Percentiles rank a stretch among this genome's conserved stretches.
Evolutionary conservation across 257 asterid genomes (phyloP).

Genomic region (Apocynum venetum): DNA sequence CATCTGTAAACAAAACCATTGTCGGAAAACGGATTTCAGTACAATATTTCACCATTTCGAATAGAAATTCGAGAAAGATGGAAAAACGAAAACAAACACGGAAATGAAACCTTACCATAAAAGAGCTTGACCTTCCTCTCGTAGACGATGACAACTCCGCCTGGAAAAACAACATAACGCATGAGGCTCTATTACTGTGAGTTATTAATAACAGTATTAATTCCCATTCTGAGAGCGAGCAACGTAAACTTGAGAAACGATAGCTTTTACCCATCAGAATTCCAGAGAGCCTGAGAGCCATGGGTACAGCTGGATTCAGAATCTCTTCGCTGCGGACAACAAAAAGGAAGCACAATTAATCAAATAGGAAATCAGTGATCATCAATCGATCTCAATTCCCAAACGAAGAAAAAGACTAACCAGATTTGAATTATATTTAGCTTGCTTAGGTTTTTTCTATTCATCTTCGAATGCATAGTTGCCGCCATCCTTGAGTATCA

Average conservation of each 20-base stretch:
- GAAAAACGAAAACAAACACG: neutral
- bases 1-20: conserved; percentile 52
- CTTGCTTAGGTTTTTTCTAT: conserved; percentile 61
- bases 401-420: neutral
- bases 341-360: neutral
- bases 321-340: conserved; percentile 62
- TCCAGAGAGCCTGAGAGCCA: conserved; percentile 97
- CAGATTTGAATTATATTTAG: conserved; percentile 57
- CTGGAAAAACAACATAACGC: conserved; percentile 28
- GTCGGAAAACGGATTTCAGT: neutral
- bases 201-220: neutral
- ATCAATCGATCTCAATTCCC: neutral
- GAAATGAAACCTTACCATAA: conserved; percentile 43
- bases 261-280: conserved; percentile 79
- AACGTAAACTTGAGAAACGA: neutral
- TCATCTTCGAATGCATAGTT: conserved; percentile 73
- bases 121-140: conserved; percentile 91
- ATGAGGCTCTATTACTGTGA: neutral
- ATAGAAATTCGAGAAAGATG: conserved; percentile 3
- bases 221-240: neutral
- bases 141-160: conserved; percentile 94
- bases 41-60: conserved; percentile 2
- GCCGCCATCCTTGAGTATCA: conserved; percentile 87
- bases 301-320: conserved; percentile 83
- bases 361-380: neutral